phyloP scores from a whole-genome alignment of 306 rosid species.

The Ziziphus jujuba region DNA sequence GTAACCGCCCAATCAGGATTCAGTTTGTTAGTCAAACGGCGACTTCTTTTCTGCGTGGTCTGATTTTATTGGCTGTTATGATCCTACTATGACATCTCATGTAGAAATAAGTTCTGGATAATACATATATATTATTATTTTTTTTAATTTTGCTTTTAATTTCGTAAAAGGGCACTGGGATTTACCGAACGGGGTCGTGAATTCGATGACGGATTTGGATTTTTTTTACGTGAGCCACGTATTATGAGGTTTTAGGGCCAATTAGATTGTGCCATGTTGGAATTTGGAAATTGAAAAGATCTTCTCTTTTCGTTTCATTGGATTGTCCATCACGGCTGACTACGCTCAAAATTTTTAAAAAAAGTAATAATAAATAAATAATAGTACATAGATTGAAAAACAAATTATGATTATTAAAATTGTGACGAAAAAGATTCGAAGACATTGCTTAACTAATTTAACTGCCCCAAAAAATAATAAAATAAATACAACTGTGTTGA shows the following conservation, averaged over 20 bases:
- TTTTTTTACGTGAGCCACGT: constrained; percentile 27
- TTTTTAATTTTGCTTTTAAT: neutral
- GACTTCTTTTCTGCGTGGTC: constrained; percentile 22
- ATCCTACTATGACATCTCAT: neutral
- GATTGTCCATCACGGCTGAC: too few species aligned
- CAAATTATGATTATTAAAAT: too few species aligned
- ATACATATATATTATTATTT: neutral
- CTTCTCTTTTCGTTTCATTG: neutral
- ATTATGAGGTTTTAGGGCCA: constrained; percentile 30
- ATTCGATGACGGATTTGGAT: constrained; percentile 2
- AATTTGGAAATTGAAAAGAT: constrained; percentile 10
- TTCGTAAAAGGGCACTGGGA: neutral
- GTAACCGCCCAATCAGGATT: constrained; percentile 33
- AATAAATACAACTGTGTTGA: too few species aligned
- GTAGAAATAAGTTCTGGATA: neutral
- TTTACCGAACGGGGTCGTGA: constrained; percentile 2
- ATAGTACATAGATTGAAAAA: too few species aligned
- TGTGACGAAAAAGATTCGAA: too few species aligned
- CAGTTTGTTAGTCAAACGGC: neutral
- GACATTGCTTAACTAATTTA: too few species aligned
- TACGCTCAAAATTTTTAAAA: neutral
- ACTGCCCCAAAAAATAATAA: too few species aligned
- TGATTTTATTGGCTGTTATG: neutral
- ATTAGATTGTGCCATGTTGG: constrained; percentile 40
- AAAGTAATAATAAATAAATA: too few species aligned